These are phyloP conservation scores for Arxiozyma slooffiae DNA, from an alignment of 1,139 yeast species.

Conservation along the genomic window DNA sequence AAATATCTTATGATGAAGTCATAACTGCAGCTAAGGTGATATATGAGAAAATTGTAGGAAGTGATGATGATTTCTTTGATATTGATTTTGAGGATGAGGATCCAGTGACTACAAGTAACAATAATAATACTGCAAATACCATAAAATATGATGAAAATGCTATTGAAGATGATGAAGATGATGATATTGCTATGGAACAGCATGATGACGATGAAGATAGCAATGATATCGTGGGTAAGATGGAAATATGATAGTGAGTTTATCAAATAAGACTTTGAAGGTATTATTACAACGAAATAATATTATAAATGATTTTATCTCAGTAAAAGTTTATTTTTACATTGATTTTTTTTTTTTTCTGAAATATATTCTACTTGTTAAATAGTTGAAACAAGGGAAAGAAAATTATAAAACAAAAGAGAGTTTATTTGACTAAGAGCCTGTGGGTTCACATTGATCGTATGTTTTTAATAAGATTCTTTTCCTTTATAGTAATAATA, in stretches of 20 bases:
- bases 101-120: conserved; percentile 23
- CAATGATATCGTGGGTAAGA: conserved; percentile 58
- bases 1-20: conserved; percentile 83
- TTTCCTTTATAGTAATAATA: too few species aligned
- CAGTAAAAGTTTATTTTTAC: neutral
- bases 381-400: neutral
- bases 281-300: too few species aligned
- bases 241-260: conserved; percentile 42
- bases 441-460: neutral
- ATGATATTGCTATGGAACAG: conserved; percentile 22
- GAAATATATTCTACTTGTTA: too few species aligned
- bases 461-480: too few species aligned
- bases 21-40: conserved; percentile 70
- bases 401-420: neutral
- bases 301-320: too few species aligned
- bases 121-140: neutral
- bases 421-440: too few species aligned
- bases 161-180: conserved; percentile 27
- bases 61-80: conserved; percentile 91
- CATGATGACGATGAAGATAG: conserved; percentile 31
- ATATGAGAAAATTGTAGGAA: conserved; percentile 72
- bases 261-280: neutral
- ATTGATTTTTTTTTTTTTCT: too few species aligned
- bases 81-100: conserved; percentile 95
- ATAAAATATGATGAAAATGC: conserved; percentile 22